These are phyloP conservation scores for Didymellaceae sp. DNA, from an alignment of 2,329 filamentous ascomycete species.

Conservation along the genomic window DNA sequence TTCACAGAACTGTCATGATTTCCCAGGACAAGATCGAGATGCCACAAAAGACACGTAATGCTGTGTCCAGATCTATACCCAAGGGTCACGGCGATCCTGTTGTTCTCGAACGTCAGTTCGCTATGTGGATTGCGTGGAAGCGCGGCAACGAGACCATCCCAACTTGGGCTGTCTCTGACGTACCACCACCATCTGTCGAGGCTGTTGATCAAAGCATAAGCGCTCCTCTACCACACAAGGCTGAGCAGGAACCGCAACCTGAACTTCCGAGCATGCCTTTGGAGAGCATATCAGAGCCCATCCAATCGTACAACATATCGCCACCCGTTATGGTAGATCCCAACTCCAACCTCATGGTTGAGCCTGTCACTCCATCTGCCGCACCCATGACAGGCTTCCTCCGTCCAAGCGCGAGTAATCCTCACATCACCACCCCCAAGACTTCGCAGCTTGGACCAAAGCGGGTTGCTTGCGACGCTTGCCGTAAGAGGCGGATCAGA, in stretches of 20 bases:
- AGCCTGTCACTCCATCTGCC: constrained; percentile 30
- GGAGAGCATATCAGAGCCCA: constrained; percentile 50
- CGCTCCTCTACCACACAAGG: constrained; percentile 61
- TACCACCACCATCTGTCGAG: constrained; percentile 55
- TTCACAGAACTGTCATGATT: constrained; percentile 68
- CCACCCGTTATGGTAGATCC: constrained; percentile 12
- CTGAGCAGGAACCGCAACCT: constrained; percentile 60
- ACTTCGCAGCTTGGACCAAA: constrained; percentile 66
- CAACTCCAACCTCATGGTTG: background rate
- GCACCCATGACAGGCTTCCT: constrained; percentile 43
- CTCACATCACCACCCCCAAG: constrained; percentile 58
- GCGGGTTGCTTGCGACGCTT: constrained; percentile 67
- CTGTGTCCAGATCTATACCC: constrained; percentile 67
- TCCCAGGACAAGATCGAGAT: constrained; percentile 67
- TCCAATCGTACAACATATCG: constrained; percentile 33
- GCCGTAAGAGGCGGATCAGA: constrained; percentile 66
- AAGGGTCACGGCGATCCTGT: constrained; percentile 67
- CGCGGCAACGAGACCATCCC: constrained; percentile 68
- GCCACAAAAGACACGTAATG: constrained; percentile 63
- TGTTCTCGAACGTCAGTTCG: constrained; percentile 65
- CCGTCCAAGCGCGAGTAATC: constrained; percentile 46
- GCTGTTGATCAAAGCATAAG: constrained; percentile 61
- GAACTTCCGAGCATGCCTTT: constrained; percentile 53
- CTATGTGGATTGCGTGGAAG: constrained; percentile 72
- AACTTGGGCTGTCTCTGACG: constrained; percentile 66